Evolutionary conservation across 192 early-diverging fungal genomes (phyloP).

Genomic region (Entomortierella beljakovae): DNA sequence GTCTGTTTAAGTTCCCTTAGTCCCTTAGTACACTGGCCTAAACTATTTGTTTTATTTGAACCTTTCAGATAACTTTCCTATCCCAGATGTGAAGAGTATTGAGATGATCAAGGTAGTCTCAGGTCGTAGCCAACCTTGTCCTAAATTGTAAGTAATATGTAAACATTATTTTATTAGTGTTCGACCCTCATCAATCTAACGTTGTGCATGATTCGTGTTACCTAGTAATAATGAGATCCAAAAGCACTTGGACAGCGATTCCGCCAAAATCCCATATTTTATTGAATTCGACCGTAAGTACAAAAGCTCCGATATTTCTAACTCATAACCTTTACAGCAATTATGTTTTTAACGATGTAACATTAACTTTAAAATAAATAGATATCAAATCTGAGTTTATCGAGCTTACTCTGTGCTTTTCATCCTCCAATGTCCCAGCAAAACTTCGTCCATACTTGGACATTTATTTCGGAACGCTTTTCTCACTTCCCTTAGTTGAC

Average conservation of each 20-base stretch:
- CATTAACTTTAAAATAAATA: conserved; percentile 2
- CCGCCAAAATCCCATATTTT: conserved; percentile 59
- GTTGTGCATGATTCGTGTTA: background rate
- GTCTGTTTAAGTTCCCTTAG: no score
- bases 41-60: background rate
- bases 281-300: conserved; percentile 67
- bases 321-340: no score
- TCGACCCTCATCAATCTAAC: background rate
- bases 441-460: conserved; percentile 62
- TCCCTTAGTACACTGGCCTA: background rate
- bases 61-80: conserved; percentile 58
- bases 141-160: conserved; percentile 53
- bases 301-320: background rate
- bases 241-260: conserved; percentile 60
- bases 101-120: conserved; percentile 63
- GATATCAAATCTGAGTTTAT: conserved; percentile 68
- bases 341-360: no score
- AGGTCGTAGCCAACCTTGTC: conserved; percentile 55
- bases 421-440: conserved; percentile 56
- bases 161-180: background rate
- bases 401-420: conserved; percentile 60
- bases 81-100: conserved; percentile 63
- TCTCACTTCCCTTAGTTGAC: conserved; percentile 60
- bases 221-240: conserved; percentile 60
- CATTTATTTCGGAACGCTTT: conserved; percentile 67